Percentiles rank a stretch among this genome's conserved stretches.
These are phyloP conservation scores for Trypanosomatidae sp. DNA, from an alignment of 208 protist species.

Conservation along the genomic window DNA sequence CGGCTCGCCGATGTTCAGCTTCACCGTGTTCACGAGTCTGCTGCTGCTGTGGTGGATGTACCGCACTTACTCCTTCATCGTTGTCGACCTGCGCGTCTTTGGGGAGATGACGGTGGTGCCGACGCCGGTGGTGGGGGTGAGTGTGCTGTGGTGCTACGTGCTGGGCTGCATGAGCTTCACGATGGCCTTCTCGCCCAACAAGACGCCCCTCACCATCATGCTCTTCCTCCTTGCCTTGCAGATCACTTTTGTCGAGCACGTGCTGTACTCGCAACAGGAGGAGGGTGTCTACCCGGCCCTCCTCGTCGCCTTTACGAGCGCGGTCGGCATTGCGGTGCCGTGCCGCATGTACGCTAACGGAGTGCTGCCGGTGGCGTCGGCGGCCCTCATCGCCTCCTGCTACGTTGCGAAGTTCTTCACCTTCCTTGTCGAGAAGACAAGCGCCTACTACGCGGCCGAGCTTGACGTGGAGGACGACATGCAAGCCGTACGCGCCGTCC, in stretches of 20 bases:
- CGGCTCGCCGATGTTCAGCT: constrained; percentile 63
- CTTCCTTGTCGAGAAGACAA: constrained; percentile 76
- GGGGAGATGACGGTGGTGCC: constrained; percentile 66
- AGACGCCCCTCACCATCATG: constrained; percentile 36
- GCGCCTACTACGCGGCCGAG: constrained; percentile 65
- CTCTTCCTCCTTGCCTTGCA: constrained; percentile 70
- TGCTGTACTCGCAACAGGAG: constrained; percentile 86
- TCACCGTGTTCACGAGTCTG: constrained; percentile 77
- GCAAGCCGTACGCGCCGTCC: not conserved
- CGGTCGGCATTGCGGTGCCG: constrained; percentile 51
- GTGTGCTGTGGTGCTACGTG: constrained; percentile 79
- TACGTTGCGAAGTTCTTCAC: constrained; percentile 79
- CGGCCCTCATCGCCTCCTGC: constrained; percentile 58
- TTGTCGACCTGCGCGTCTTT: constrained; percentile 82
- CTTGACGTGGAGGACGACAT: constrained; percentile 16
- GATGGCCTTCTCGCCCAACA: constrained; percentile 60
- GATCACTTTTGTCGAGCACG: constrained; percentile 79
- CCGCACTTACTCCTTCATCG: constrained; percentile 86
- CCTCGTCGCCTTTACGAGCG: constrained; percentile 67
- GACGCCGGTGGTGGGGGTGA: constrained; percentile 57
- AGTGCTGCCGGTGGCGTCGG: constrained; percentile 41
- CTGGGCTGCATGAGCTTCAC: constrained; percentile 80
- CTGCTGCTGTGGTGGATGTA: constrained; percentile 90
- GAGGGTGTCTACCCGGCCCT: constrained; percentile 71
- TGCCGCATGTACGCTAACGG: constrained; percentile 66